Conservation (phyloP, 1,284 basidiomycete species). For the Boletus austroedulis region DNA sequence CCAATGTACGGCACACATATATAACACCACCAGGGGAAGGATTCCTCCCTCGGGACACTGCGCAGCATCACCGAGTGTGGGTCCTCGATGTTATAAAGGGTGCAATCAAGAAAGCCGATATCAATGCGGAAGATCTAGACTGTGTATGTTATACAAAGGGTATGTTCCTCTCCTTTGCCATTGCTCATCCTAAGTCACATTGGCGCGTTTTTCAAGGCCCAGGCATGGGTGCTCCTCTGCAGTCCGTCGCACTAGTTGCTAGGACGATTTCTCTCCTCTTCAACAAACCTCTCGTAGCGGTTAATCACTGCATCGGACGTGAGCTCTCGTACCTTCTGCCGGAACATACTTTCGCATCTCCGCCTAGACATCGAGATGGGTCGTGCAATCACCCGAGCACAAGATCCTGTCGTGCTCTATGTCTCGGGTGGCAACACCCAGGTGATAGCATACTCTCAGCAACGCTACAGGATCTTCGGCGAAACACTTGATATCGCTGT, state of each 20-base stretch:
- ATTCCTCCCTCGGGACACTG: slow-evolving; percentile 94
- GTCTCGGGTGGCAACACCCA: slow-evolving; percentile 99
- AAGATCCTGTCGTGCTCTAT: slow-evolving; percentile 96
- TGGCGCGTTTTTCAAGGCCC: slow-evolving; percentile 60
- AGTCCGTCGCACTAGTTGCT: slow-evolving; percentile 95
- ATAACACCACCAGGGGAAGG: slow-evolving; percentile 98
- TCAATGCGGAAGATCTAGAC: slow-evolving; percentile 78
- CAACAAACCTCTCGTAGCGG: slow-evolving; percentile 90
- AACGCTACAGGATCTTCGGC: slow-evolving; percentile 97
- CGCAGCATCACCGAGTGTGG: slow-evolving; percentile 95
- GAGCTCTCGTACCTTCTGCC: slow-evolving; percentile 35
- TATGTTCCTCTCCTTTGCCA: slow-evolving; percentile 28
- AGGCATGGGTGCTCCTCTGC: slow-evolving; percentile 97
- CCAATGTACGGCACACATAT: slow-evolving; percentile 94
- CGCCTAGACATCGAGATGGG: slow-evolving; percentile 97
- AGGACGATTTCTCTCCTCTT: slow-evolving; percentile 87
- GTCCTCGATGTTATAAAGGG: slow-evolving; percentile 79
- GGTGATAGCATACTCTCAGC: slow-evolving; percentile 97
- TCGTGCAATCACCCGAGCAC: slow-evolving; percentile 89
- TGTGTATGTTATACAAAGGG: slow-evolving; percentile 99
- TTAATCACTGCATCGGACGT: slow-evolving; percentile 99
- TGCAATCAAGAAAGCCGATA: slow-evolving; percentile 69
- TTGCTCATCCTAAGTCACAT: background rate
- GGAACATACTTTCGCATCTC: background rate
- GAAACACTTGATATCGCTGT: slow-evolving; percentile 99